phyloP scores from a whole-genome alignment of 2,329 filamentous ascomycete genomes.

The Stagonosporopsis chrysanthemi region DNA sequence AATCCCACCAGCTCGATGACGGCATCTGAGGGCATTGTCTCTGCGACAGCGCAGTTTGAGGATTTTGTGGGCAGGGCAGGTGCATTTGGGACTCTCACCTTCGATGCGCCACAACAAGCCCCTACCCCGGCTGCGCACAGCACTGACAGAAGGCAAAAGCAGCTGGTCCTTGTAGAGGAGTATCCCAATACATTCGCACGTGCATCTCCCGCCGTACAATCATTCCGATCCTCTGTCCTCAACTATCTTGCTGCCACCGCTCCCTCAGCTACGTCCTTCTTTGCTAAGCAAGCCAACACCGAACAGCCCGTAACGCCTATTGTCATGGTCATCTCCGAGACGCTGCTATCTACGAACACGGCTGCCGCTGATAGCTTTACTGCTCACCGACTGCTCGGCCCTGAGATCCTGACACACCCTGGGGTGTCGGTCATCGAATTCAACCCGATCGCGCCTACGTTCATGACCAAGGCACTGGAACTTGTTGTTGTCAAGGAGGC shows the following conservation, averaged over 20 bases:
- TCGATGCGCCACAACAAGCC: slow-evolving; percentile 38
- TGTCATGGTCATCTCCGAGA: slow-evolving; percentile 91
- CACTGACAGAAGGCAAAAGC: slow-evolving; percentile 38
- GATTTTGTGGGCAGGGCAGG: slow-evolving; percentile 87
- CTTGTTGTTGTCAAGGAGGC: slow-evolving; percentile 85
- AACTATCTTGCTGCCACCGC: slow-evolving; percentile 76
- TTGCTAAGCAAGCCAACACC: slow-evolving; percentile 36
- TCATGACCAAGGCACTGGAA: slow-evolving; percentile 84
- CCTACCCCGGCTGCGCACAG: slow-evolving; percentile 22
- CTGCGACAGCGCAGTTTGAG: slow-evolving; percentile 82
- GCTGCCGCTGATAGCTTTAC: slow-evolving; percentile 91
- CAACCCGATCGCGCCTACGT: slow-evolving; percentile 87
- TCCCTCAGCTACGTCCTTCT: slow-evolving; percentile 60
- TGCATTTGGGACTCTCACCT: slow-evolving; percentile 76
- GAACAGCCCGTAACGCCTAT: slow-evolving; percentile 64
- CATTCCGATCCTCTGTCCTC: slow-evolving; percentile 74
- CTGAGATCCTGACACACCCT: slow-evolving; percentile 83
- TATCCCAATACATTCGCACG: slow-evolving; percentile 59
- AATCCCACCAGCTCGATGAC: slow-evolving; percentile 74
- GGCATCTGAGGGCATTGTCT: slow-evolving; percentile 68
- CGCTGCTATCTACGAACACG: slow-evolving; percentile 82
- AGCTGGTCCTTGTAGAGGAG: slow-evolving; percentile 59
- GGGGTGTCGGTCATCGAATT: slow-evolving; percentile 85
- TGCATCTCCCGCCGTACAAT: slow-evolving; percentile 54
- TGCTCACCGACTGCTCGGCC: slow-evolving; percentile 85